Percentiles rank a stretch among this genome's conserved stretches.
These are phyloP conservation scores for Pontederia paniculata DNA, from an alignment of 176 grass and related monocot genomes.

Conservation along the genomic window DNA sequence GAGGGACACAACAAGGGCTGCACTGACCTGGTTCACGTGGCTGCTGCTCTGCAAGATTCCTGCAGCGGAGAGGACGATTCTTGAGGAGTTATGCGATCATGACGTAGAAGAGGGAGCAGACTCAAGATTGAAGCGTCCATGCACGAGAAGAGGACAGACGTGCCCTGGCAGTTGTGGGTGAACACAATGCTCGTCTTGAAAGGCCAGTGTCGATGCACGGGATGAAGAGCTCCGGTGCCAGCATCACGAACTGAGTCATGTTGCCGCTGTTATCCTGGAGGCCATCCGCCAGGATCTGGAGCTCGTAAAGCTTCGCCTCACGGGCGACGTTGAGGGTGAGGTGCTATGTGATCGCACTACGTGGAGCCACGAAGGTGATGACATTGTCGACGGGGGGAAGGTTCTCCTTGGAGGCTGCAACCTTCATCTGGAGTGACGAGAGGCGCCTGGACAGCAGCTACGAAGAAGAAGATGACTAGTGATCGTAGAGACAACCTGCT, in stretches of 20 bases:
- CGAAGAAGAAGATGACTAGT: too few relatives aligned
- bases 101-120: too few relatives aligned
- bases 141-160: constrained; percentile 29
- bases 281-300: constrained; percentile 52
- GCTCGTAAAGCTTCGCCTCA: constrained; percentile 74
- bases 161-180: constrained; percentile 14
- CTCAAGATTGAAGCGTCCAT: too few relatives aligned
- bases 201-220: constrained; percentile 6
- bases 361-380: constrained; percentile 74
- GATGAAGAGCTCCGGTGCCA: constrained; percentile 2
- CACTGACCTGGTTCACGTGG: constrained; percentile 11
- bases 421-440: constrained; percentile 43
- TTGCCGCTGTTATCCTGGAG: constrained; percentile 14
- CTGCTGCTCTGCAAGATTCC: not conserved
- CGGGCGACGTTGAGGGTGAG: constrained; percentile 77
- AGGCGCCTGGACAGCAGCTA: too few relatives aligned
- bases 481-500: too few relatives aligned
- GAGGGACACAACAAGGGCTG: constrained; percentile 12
- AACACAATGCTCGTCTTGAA: constrained; percentile 7
- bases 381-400: constrained; percentile 67
- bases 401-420: constrained; percentile 55
- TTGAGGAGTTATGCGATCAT: too few relatives aligned
- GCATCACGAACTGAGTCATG: constrained; percentile 8
- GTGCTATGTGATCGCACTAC: constrained; percentile 70
- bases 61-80: not conserved